phyloP scores from a whole-genome alignment of 164 flowering plant genomes.

The Hamamelis virginiana region DNA sequence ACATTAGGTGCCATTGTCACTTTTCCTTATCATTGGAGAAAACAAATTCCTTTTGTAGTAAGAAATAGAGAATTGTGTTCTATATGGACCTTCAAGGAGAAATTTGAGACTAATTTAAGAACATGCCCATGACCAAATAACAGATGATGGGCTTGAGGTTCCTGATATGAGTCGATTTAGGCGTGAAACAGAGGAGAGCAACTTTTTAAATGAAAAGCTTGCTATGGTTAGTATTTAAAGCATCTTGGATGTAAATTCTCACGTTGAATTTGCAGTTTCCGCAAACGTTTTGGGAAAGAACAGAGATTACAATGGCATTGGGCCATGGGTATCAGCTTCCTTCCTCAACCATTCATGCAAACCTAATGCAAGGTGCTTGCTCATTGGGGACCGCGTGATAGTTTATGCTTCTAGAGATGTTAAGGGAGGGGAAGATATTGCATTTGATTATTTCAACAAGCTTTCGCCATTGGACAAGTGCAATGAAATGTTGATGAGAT shows the following conservation, averaged over 20 bases:
- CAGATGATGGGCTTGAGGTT: slow-evolving; percentile 56
- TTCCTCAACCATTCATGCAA: slow-evolving; percentile 85
- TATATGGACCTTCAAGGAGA: too few relatives aligned
- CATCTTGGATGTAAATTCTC: slow-evolving; percentile 80
- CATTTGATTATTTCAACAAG: slow-evolving; percentile 74
- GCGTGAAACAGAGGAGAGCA: slow-evolving; percentile 44
- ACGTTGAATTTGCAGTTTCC: slow-evolving; percentile 61
- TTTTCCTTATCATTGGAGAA: too few relatives aligned
- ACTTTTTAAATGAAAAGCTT: slow-evolving; percentile 16
- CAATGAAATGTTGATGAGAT: slow-evolving; percentile 36
- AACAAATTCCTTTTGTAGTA: too few relatives aligned
- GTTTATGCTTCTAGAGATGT: slow-evolving; percentile 74
- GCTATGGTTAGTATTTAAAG: slow-evolving; percentile 48
- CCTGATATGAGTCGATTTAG: slow-evolving; percentile 60
- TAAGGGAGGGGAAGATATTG: slow-evolving; percentile 85
- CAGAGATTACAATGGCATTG: slow-evolving; percentile 65
- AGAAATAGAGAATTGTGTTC: too few relatives aligned
- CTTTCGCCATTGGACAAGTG: slow-evolving; percentile 51
- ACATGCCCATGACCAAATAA: too few relatives aligned
- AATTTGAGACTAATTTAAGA: too few relatives aligned
- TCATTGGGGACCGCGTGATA: slow-evolving; percentile 64
- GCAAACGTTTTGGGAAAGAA: slow-evolving; percentile 67
- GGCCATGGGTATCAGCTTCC: slow-evolving; percentile 78
- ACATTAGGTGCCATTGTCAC: too few relatives aligned
- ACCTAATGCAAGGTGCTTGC: slow-evolving; percentile 75